Evolutionary conservation across 805 yeast species (phyloP).

Genomic region (Schwanniomyces vanrijiae): DNA sequence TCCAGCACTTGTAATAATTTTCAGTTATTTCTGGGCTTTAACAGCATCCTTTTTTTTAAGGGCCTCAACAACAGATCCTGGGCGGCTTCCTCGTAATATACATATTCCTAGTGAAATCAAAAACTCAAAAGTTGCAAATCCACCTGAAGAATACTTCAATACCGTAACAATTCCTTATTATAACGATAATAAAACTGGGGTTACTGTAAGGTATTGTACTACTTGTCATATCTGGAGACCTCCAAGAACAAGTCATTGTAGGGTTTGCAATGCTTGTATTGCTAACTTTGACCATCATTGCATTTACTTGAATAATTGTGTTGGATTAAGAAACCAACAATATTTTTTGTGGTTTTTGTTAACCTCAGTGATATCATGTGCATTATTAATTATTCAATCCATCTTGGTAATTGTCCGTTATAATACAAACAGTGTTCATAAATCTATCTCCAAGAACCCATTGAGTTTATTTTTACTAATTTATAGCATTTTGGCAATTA

Average conservation of each 20-base stretch:
- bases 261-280: constrained; percentile 65
- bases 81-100: constrained; percentile 63
- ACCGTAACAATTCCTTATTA: constrained; percentile 49
- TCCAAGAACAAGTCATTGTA: constrained; percentile 68
- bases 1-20: constrained; percentile 56
- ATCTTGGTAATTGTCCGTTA: constrained; percentile 22
- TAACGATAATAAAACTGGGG: constrained; percentile 26
- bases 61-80: constrained; percentile 68
- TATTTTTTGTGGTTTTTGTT: constrained; percentile 35
- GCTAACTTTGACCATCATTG: constrained; percentile 74
- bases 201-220: constrained; percentile 55
- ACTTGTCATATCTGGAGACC: constrained; percentile 66
- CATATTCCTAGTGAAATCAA: constrained; percentile 43
- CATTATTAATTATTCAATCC: constrained; percentile 16
- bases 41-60: constrained; percentile 48
- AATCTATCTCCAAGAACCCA: constrained; percentile 22
- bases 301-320: constrained; percentile 52
- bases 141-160: constrained; percentile 62
- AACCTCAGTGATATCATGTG: constrained; percentile 18
- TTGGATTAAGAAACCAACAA: constrained; percentile 39
- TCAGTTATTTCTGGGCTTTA: constrained; percentile 58
- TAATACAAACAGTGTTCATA: constrained; percentile 12
- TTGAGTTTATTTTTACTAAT: constrained; percentile 53
- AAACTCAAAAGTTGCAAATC: constrained; percentile 17
- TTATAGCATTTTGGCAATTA: constrained; percentile 42